A percentile compares a stretch with the other conserved stretches of the same genome.
These are phyloP conservation scores for Xylaria bambusicola DNA, from an alignment of 495 filamentous ascomycete species.

Conservation along the genomic window DNA sequence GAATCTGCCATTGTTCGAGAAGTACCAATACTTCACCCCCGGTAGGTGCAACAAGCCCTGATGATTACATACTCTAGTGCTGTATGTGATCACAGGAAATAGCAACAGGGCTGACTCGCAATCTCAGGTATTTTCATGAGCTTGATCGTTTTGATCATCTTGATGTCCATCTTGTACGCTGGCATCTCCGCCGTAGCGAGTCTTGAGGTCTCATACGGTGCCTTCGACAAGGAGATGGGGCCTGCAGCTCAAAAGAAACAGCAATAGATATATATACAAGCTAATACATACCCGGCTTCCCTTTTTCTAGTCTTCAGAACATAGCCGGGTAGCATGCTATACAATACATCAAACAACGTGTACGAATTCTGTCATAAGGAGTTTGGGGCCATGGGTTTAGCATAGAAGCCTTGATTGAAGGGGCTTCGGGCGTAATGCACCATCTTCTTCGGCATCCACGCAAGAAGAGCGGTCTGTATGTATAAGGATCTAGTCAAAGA, in stretches of 20 bases:
- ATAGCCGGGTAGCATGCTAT: not conserved
- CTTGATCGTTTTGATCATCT: constrained; percentile 60
- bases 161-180: constrained; percentile 74
- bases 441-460: constrained; percentile 13
- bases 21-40: constrained; percentile 88
- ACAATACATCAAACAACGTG: constrained; percentile 22
- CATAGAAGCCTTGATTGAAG: constrained; percentile 29
- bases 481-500: constrained; percentile 23
- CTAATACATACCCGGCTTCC: not conserved
- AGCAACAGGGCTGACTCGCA: not conserved
- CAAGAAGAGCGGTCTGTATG: constrained; percentile 24
- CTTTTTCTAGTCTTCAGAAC: not conserved
- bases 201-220: constrained; percentile 84
- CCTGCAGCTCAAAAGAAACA: constrained; percentile 84
- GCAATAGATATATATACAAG: constrained; percentile 42
- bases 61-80: too few species aligned
- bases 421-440: constrained; percentile 18
- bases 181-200: constrained; percentile 75
- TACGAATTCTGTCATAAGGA: constrained; percentile 31
- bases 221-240: constrained; percentile 95
- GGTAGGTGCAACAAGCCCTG: constrained; percentile 30
- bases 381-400: constrained; percentile 30
- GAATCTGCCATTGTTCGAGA: constrained; percentile 72
- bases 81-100: too few species aligned
- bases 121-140: constrained; percentile 78